Base-by-base conservation (phyloP, 352 stramenopile species). In the Peronospora farinosa region DNA sequence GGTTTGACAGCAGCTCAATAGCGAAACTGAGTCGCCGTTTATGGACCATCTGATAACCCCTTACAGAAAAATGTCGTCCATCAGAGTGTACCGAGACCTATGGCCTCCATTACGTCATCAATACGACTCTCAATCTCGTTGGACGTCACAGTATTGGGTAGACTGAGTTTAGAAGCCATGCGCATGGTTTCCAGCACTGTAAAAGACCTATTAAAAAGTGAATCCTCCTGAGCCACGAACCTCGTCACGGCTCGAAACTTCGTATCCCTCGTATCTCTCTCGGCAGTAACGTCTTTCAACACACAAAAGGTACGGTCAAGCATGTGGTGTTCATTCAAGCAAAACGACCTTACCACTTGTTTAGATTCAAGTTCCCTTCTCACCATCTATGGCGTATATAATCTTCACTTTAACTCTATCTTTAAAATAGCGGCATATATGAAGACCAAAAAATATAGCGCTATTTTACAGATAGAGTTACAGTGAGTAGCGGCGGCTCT, bases 1-100 rank as follows among this genome's bases (percentile, higher is more conserved):
- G 19, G 3, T 21, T 21, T 21, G 19, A 21, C 19, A 21, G 3
- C 19, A 21, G 3, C 19, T 21, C 19, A n/a, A 95, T 73, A 3
- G 67, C 86, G 44, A 96, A 85, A 13, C 59, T 76, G 3, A 96
- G 64, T 16, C 86, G 70, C 2, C 78, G 63, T 38, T 91, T 88
- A 37, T 95, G n/a, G 82, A 45, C 84, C 86, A 16, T 78, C 82
- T 6, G 63, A 83, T 7, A 95, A 57, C 7, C 84, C 84, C 44
- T 88, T 81, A 28, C 67, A 57, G 51, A 90, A n/a, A 91, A 21
- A 88, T 65, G 51, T 86, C 79, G 23, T 81, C 81, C 0, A 92
- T 78, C 35, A 87, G 42, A 11, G 80, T 92, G 46, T 80, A 6
- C 35, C 51, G 0, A 88, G 62, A 3, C 77, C 72, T 67, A 89